Evolutionary conservation across 129 eudicot genomes (phyloP).

Genomic region (Lactuca sativa): DNA sequence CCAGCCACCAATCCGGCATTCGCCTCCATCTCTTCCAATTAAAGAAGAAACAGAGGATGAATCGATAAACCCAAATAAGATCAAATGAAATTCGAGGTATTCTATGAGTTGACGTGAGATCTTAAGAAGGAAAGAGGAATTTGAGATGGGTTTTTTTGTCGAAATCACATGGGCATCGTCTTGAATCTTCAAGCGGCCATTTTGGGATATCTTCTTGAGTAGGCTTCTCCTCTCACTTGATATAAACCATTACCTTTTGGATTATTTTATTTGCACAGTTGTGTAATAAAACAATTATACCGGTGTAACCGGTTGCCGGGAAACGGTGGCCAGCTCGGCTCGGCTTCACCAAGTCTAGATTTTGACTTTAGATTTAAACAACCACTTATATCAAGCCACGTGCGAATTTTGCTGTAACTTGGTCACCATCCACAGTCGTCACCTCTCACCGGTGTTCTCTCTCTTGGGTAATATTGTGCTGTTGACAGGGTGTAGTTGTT

Average conservation of each 20-base stretch:
- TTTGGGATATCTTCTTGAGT: slow-evolving; percentile 7
- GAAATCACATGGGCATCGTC: slow-evolving; percentile 17
- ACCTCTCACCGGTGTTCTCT: neutral
- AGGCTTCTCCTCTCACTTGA: slow-evolving; percentile 11
- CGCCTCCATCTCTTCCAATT: slow-evolving; percentile 58
- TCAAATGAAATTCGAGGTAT: neutral
- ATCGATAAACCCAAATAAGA: slow-evolving; percentile 5
- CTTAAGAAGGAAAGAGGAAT: neutral
- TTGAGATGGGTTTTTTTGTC: slow-evolving; percentile 9
- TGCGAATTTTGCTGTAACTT: neutral
- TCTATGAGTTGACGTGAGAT: slow-evolving; percentile 10
- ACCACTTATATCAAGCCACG: slow-evolving; percentile 9
- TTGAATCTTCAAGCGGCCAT: slow-evolving; percentile 9
- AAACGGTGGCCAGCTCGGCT: slow-evolving; percentile 20
- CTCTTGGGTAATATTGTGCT: slow-evolving; percentile 7
- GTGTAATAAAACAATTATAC: slow-evolving; percentile 22
- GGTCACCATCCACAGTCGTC: slow-evolving; percentile 15
- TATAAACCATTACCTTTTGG: slow-evolving; percentile 26
- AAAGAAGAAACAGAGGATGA: slow-evolving; percentile 24
- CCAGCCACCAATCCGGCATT: slow-evolving; percentile 92
- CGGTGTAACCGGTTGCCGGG: slow-evolving; percentile 25
- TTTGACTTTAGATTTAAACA: neutral
- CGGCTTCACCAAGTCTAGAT: neutral
- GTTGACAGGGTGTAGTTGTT: slow-evolving; percentile 30
- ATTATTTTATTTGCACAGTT: slow-evolving; percentile 13